phyloP scores from a whole-genome alignment of 768 basidiomycete genomes.

The Xerocomus potaroensis region DNA sequence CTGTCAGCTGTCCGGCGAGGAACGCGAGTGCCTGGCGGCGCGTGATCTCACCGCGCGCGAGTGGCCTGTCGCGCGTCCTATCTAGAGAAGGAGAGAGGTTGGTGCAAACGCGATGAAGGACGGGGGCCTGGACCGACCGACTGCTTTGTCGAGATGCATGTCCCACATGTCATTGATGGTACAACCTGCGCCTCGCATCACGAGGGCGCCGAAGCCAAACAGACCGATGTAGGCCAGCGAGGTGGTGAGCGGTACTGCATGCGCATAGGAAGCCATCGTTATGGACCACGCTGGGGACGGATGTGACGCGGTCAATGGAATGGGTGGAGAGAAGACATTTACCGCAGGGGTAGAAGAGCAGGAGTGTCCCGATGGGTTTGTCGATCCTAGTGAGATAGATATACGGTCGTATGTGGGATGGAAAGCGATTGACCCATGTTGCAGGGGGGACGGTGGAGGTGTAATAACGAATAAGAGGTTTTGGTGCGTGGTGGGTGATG shows the following conservation, averaged over 20 bases:
- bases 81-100: constrained; percentile 38
- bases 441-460: constrained; percentile 19
- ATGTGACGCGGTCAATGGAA: not conserved
- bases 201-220: constrained; percentile 84
- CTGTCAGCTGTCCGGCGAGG: constrained; percentile 74
- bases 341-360: constrained; percentile 96
- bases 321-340: constrained; percentile 26
- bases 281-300: constrained; percentile 90
- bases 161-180: constrained; percentile 99
- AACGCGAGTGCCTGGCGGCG: constrained; percentile 73
- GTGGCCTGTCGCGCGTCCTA: constrained; percentile 81
- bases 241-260: constrained; percentile 57
- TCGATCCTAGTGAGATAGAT: constrained; percentile 84
- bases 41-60: constrained; percentile 80
- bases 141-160: constrained; percentile 81
- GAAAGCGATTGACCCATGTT: constrained; percentile 69
- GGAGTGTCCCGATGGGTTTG: constrained; percentile 91
- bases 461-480: constrained; percentile 11
- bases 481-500: not conserved
- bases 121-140: constrained; percentile 55
- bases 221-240: constrained; percentile 75
- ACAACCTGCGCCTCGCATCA: constrained; percentile 98
- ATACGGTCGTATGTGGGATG: constrained; percentile 65
- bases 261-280: constrained; percentile 89
- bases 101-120: too few species aligned